Conservation (phyloP, 129 eudicot genomes). For the Dittrichia graveolens region DNA sequence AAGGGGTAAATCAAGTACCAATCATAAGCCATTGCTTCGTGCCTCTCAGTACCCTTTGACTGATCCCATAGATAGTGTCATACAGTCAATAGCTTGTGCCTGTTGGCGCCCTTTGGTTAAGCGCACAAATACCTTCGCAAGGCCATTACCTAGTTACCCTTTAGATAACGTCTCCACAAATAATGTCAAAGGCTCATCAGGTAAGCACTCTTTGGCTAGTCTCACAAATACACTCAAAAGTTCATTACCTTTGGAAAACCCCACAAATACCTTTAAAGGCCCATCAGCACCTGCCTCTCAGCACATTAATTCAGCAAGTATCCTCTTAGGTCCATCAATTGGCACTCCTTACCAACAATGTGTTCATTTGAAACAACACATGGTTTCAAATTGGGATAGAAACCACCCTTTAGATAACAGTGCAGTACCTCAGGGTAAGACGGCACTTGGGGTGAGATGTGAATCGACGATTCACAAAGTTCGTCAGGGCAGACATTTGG, state of each 20-base stretch:
- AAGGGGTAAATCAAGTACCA: neutral
- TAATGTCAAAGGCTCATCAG: neutral
- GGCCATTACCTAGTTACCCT: neutral
- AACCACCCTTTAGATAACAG: neutral
- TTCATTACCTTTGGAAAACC: neutral
- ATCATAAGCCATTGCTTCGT: neutral
- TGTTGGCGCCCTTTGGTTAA: neutral
- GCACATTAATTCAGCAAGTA: neutral
- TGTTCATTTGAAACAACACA: neutral
- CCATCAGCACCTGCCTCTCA: neutral
- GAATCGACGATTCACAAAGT: constrained; percentile 34
- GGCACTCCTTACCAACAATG: neutral
- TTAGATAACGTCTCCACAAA: neutral
- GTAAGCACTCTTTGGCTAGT: neutral
- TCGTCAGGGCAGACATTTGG: constrained; percentile 7
- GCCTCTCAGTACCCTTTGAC: neutral
- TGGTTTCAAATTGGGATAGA: constrained; percentile 11
- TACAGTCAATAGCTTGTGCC: neutral
- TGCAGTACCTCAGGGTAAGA: constrained; percentile 12
- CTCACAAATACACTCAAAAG: neutral
- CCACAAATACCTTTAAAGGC: neutral
- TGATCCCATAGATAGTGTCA: constrained; percentile 11
- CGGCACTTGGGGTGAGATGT: constrained; percentile 30
- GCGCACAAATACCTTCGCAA: constrained; percentile 3
- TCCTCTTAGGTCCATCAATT: neutral